Percentiles rank a stretch among this genome's conserved stretches.
These are phyloP conservation scores for Torulaspora indica DNA, from an alignment of 805 yeast genomes.

Conservation along the genomic window DNA sequence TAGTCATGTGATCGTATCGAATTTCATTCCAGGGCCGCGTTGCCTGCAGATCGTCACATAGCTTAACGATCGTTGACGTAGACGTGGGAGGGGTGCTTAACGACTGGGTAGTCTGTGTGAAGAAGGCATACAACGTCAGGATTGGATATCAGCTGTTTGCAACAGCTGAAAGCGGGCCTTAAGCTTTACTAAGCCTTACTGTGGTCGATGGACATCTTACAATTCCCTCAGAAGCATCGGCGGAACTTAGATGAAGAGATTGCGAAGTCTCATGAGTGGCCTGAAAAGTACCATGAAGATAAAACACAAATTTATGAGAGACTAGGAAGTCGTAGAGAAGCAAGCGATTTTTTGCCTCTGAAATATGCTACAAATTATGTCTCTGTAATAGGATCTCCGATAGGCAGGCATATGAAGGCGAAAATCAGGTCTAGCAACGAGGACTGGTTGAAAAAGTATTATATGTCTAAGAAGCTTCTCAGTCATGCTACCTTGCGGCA, in stretches of 20 bases:
- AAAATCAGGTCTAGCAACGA: slow-evolving; percentile 16
- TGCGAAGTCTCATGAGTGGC: slow-evolving; percentile 7
- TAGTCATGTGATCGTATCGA: too few species aligned
- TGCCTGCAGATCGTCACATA: not conserved
- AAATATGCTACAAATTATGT: slow-evolving; percentile 18
- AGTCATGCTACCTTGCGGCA: slow-evolving; percentile 16
- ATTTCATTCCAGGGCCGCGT: too few species aligned
- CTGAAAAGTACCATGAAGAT: not conserved
- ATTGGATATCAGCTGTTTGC: not conserved
- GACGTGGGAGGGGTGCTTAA: not conserved
- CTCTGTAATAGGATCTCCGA: slow-evolving; percentile 9
- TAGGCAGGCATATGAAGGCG: slow-evolving; percentile 3
- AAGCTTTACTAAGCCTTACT: not conserved
- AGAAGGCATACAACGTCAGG: too few species aligned
- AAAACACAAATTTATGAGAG: not conserved
- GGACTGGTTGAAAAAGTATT: slow-evolving; percentile 17
- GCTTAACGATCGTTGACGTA: not conserved
- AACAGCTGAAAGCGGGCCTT: not conserved
- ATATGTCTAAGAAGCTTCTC: slow-evolving; percentile 14
- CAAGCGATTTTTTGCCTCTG: slow-evolving; percentile 3
- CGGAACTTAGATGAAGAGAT: slow-evolving; percentile 6
- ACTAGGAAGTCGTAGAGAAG: not conserved
- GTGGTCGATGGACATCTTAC: not conserved
- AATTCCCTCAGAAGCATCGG: not conserved
- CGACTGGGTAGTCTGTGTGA: not conserved